Conservation (phyloP, 2,329 filamentous ascomycete species). For the Phymatotrichopsis omnivora region DNA sequence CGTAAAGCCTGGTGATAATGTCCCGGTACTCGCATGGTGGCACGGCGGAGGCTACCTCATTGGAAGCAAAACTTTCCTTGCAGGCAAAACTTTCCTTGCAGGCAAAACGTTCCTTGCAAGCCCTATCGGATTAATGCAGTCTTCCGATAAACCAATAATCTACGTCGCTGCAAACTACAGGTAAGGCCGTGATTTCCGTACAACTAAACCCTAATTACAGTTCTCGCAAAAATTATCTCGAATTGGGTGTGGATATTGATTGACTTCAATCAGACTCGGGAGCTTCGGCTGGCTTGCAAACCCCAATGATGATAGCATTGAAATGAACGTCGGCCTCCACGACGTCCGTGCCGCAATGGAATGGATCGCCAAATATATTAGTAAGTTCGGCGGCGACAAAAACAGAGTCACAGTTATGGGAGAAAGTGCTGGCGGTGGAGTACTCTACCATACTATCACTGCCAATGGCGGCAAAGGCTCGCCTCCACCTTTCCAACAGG, state of each 20-base stretch:
- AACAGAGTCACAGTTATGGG: constrained; percentile 51
- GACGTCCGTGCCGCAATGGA: constrained; percentile 52
- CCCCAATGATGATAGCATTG: constrained; percentile 40
- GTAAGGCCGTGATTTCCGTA: too few species aligned
- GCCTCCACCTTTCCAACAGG: constrained; percentile 3
- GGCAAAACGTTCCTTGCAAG: neutral
- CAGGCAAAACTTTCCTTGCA: neutral
- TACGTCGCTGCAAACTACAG: constrained; percentile 9
- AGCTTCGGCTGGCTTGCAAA: constrained; percentile 53
- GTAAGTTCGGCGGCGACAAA: constrained; percentile 49
- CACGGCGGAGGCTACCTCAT: constrained; percentile 10
- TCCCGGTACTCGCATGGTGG: constrained; percentile 8
- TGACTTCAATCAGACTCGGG: too few species aligned
- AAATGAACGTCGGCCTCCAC: constrained; percentile 41
- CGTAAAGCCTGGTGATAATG: neutral
- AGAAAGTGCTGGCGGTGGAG: constrained; percentile 51
- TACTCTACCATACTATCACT: constrained; percentile 28
- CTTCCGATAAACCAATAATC: constrained; percentile 7
- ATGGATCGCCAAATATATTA: constrained; percentile 54
- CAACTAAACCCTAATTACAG: too few species aligned
- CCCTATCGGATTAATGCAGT: neutral
- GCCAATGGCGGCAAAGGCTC: constrained; percentile 1
- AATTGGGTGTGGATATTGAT: too few species aligned
- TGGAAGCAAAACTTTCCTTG: neutral
- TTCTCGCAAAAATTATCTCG: too few species aligned